Conservation (phyloP, 257 asterid genomes). For the Solanum piurae region DNA sequence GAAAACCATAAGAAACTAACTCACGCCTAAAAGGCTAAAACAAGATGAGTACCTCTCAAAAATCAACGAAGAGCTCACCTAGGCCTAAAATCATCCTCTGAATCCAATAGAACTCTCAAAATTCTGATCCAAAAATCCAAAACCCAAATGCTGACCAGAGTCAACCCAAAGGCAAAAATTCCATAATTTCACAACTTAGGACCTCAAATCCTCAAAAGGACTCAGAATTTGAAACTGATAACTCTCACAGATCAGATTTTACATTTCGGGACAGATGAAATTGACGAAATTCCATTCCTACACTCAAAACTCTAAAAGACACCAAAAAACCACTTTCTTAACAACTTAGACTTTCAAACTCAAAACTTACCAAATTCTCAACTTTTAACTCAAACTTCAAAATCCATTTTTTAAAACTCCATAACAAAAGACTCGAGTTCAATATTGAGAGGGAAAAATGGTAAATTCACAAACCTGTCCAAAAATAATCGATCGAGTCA, state of each 20-base stretch:
- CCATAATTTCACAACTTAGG: background rate
- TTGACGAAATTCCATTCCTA: background rate
- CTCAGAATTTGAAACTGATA: background rate
- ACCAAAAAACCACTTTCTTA: no score
- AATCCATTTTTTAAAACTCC: background rate
- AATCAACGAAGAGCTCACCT: background rate
- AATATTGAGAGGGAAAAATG: no score
- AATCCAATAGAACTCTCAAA: background rate
- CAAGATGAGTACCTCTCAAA: background rate
- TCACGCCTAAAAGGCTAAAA: background rate
- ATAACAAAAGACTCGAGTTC: no score
- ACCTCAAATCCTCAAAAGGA: background rate
- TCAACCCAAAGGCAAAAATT: background rate
- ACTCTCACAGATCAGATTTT: background rate
- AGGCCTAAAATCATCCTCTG: background rate
- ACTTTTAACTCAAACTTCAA: no score
- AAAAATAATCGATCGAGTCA: background rate
- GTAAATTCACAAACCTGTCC: background rate
- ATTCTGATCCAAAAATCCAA: accelerated
- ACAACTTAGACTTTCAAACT: background rate
- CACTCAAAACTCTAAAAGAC: background rate
- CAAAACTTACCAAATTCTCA: background rate
- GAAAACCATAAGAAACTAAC: background rate
- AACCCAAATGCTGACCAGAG: background rate
- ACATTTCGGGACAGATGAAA: background rate